phyloP scores from a whole-genome alignment of 2,329 filamentous ascomycete species.

The Colletotrichum plurivorum region DNA sequence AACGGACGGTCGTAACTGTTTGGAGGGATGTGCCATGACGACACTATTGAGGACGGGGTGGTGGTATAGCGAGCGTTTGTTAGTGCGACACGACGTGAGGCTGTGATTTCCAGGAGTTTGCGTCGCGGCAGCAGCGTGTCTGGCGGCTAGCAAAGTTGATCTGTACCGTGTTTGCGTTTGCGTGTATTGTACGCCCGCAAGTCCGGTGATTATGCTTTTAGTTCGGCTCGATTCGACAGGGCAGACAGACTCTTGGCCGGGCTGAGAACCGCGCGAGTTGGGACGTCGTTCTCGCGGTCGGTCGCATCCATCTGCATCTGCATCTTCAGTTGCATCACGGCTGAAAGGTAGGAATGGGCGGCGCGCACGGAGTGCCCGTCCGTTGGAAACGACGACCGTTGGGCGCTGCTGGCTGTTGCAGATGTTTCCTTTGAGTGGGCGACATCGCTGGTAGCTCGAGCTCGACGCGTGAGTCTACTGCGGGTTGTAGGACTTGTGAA shows the following conservation, averaged over 20 bases:
- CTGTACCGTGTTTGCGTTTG: background rate
- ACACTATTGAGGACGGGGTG: constrained; percentile 13
- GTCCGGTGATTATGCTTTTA: too few species aligned
- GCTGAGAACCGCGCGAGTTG: background rate
- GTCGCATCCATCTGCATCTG: constrained; percentile 4
- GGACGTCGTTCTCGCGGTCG: constrained; percentile 8
- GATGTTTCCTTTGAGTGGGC: background rate
- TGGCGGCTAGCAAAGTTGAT: constrained; percentile 9
- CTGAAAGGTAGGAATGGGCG: background rate
- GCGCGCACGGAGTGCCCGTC: constrained; percentile 29
- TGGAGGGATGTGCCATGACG: constrained; percentile 10
- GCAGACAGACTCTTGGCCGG: too few species aligned
- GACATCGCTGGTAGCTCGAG: background rate
- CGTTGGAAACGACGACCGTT: constrained; percentile 19
- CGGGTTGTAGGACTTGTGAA: background rate
- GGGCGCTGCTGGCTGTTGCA: background rate
- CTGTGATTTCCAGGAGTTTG: constrained; percentile 4
- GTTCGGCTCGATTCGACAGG: too few species aligned
- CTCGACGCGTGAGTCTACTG: background rate
- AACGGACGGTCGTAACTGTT: background rate
- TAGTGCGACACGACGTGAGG: constrained; percentile 18
- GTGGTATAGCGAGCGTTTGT: constrained; percentile 8
- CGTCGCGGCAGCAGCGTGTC: constrained; percentile 10
- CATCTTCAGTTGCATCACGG: constrained; percentile 2
- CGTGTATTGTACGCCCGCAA: background rate